phyloP scores from a whole-genome alignment of 73 alveolate genomes.

The Stentor coeruleus region DNA sequence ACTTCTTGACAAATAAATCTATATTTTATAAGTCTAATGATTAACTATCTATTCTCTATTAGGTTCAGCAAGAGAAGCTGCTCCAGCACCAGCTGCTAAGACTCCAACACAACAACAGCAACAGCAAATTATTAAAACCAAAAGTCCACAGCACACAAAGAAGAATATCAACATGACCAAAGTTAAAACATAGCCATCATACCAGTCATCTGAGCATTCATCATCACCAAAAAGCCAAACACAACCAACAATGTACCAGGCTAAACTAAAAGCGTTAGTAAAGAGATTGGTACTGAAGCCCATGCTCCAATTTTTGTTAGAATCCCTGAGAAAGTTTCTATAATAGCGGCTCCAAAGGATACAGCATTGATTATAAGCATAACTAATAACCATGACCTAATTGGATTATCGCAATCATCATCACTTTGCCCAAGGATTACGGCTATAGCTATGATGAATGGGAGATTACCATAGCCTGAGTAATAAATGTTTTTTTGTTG shows the following conservation, averaged over 20 bases:
- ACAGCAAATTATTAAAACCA: neutral
- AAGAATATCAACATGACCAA: neutral
- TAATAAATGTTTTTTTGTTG: too few relatives aligned
- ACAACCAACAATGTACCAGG: neutral
- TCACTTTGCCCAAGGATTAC: neutral
- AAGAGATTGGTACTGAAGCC: too few relatives aligned
- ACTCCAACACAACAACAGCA: neutral
- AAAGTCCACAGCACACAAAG: neutral
- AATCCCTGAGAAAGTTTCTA: too few relatives aligned
- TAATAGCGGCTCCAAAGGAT: too few relatives aligned
- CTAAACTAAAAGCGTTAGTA: too few relatives aligned
- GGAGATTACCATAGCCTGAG: too few relatives aligned
- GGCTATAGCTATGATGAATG: neutral
- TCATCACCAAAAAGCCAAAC: neutral
- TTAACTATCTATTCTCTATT: too few relatives aligned
- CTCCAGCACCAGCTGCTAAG: neutral
- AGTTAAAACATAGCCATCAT: neutral
- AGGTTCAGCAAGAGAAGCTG: neutral
- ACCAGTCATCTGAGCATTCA: neutral
- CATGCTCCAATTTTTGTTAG: too few relatives aligned
- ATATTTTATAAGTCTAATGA: too few relatives aligned
- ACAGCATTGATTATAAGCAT: too few relatives aligned
- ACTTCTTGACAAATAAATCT: too few relatives aligned
- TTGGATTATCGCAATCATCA: neutral
- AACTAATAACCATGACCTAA: neutral